These are phyloP conservation scores for Tirmania nivea DNA, from an alignment of 495 filamentous ascomycete species.

Conservation along the genomic window DNA sequence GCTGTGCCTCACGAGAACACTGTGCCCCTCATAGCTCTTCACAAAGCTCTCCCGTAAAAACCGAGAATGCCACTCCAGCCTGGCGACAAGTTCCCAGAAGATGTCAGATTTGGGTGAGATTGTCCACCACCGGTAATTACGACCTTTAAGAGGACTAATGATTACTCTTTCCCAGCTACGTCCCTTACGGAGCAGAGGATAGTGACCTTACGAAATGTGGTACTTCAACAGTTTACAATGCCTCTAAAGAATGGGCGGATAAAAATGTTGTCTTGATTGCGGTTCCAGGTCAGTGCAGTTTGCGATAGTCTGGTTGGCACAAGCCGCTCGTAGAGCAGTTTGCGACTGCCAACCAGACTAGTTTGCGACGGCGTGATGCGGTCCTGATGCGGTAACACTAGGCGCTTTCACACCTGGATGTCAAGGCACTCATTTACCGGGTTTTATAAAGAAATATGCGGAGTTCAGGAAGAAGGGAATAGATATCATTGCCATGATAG, in stretches of 20 bases:
- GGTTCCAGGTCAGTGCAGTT: slow-evolving; percentile 38
- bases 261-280: slow-evolving; percentile 87
- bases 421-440: slow-evolving; percentile 66
- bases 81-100: slow-evolving; percentile 65
- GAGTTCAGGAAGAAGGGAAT: slow-evolving; percentile 67
- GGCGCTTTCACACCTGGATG: slow-evolving; percentile 91
- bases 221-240: slow-evolving; percentile 56
- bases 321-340: too few species aligned
- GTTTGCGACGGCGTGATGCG: background rate
- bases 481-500: slow-evolving; percentile 64
- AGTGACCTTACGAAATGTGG: slow-evolving; percentile 52
- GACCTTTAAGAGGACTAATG: too few species aligned
- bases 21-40: too few species aligned
- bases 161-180: slow-evolving; percentile 31
- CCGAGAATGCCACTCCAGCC: slow-evolving; percentile 31
- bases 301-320: too few species aligned
- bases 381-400: slow-evolving; percentile 10
- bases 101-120: slow-evolving; percentile 45
- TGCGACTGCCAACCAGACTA: background rate
- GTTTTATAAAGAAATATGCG: slow-evolving; percentile 53
- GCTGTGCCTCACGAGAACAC: too few species aligned
- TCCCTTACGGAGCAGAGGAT: slow-evolving; percentile 43
- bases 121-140: too few species aligned
- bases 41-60: too few species aligned
- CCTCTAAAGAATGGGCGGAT: slow-evolving; percentile 62